These are phyloP conservation scores for Lophium mytilinum DNA, from an alignment of 495 filamentous ascomycete genomes.

Conservation along the genomic window DNA sequence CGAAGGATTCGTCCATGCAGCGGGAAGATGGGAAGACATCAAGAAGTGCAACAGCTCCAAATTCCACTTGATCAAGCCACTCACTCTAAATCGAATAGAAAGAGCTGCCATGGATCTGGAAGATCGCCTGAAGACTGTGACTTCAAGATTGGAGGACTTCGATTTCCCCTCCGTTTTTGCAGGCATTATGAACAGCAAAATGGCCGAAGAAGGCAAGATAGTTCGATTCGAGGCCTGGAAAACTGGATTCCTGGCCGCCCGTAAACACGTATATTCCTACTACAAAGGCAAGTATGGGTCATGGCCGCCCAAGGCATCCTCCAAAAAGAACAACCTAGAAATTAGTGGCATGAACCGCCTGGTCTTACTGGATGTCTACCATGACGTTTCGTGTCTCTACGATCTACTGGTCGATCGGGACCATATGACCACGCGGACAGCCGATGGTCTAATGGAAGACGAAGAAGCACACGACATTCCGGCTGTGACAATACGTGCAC, in stretches of 20 bases:
- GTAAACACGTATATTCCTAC: constrained; percentile 64
- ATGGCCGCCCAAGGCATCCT: constrained; percentile 87
- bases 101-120: constrained; percentile 72
- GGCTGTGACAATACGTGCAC: constrained; percentile 41
- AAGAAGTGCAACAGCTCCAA: constrained; percentile 59
- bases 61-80: constrained; percentile 55
- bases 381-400: constrained; percentile 79
- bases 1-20: constrained; percentile 88
- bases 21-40: constrained; percentile 76
- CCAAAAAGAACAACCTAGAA: constrained; percentile 86
- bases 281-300: constrained; percentile 79
- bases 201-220: constrained; percentile 59
- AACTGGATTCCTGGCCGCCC: constrained; percentile 59
- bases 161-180: constrained; percentile 87
- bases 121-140: constrained; percentile 55
- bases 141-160: constrained; percentile 65
- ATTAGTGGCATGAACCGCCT: constrained; percentile 78
- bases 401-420: constrained; percentile 78
- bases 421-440: constrained; percentile 45
- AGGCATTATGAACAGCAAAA: constrained; percentile 76
- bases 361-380: constrained; percentile 73
- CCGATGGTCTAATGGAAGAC: constrained; percentile 40
- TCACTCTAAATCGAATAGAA: constrained; percentile 71
- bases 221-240: constrained; percentile 83
- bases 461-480: constrained; percentile 39